phyloP scores from a whole-genome alignment of 2,329 filamentous ascomycete species.

The Scopulariopsis brevicaulis region DNA sequence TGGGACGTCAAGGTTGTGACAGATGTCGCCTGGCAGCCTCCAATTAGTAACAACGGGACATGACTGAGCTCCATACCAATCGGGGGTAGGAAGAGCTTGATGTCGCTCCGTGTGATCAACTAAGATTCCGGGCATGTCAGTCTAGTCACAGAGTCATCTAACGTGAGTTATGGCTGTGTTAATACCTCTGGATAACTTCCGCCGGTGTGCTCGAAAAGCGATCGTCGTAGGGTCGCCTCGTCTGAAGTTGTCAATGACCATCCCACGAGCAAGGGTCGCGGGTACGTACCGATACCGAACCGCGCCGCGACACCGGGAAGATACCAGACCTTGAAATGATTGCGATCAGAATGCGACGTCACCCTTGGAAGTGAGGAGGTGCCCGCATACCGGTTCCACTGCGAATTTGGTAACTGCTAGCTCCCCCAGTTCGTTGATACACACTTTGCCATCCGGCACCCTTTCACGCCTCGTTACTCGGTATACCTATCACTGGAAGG shows the following conservation, averaged over 20 bases:
- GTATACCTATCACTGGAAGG: not conserved
- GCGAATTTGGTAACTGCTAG: slow-evolving; percentile 93
- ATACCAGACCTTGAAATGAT: slow-evolving; percentile 53
- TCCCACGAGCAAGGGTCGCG: not conserved
- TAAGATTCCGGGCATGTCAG: slow-evolving; percentile 13
- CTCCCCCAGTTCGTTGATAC: slow-evolving; percentile 75
- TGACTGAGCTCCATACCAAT: slow-evolving; percentile 46
- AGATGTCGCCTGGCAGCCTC: not conserved
- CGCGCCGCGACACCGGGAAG: slow-evolving; percentile 79
- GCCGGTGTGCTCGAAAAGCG: slow-evolving; percentile 89
- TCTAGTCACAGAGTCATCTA: not conserved
- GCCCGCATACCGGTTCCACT: slow-evolving; percentile 67
- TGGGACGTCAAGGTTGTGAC: not conserved
- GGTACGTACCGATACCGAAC: slow-evolving; percentile 64
- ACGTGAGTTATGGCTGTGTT: not conserved
- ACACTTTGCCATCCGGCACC: slow-evolving; percentile 75
- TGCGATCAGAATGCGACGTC: slow-evolving; percentile 1
- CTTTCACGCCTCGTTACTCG: slow-evolving; percentile 15
- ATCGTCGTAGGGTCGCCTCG: slow-evolving; percentile 74
- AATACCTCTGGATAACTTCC: slow-evolving; percentile 80
- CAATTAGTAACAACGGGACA: not conserved
- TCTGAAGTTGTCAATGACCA: slow-evolving; percentile 34
- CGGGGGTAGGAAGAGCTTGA: slow-evolving; percentile 90
- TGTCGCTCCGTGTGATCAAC: slow-evolving; percentile 85
- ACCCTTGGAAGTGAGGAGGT: not conserved